A percentile compares a stretch with the other conserved stretches of the same genome.
These are phyloP conservation scores for Esteya vermicola DNA, from an alignment of 2,329 filamentous ascomycete species.

Conservation along the genomic window DNA sequence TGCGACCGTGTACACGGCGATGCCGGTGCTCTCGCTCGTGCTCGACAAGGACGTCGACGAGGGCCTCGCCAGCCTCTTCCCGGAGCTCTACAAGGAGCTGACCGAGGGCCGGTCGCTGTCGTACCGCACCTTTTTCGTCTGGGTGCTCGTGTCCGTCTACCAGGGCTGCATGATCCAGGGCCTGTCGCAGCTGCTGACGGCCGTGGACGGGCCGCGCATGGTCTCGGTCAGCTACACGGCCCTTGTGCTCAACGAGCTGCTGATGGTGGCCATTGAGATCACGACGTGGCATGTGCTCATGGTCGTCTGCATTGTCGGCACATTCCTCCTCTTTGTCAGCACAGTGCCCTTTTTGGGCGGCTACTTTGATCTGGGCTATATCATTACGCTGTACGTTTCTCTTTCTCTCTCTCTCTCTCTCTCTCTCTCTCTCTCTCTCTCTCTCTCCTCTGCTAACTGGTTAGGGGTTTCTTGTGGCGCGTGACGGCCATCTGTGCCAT, in stretches of 20 bases:
- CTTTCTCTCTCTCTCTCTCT: neutral
- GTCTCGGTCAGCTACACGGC: conserved; percentile 86
- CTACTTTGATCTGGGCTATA: conserved; percentile 79
- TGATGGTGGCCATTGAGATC: conserved; percentile 95
- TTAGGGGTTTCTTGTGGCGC: conserved; percentile 75
- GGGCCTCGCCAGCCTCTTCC: conserved; percentile 83
- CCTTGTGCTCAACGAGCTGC: conserved; percentile 81
- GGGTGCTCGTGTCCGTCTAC: conserved; percentile 90
- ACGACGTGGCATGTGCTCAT: conserved; percentile 95
- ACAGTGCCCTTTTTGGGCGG: conserved; percentile 72
- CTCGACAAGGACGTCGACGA: conserved; percentile 94
- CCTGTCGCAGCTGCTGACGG: conserved; percentile 76
- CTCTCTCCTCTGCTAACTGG: conserved; percentile 10
- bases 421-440: neutral
- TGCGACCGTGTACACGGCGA: conserved; percentile 88
- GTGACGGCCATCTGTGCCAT: conserved; percentile 67
- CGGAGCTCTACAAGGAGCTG: conserved; percentile 95
- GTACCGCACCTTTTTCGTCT: conserved; percentile 91
- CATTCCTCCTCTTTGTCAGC: conserved; percentile 64
- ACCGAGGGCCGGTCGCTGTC: conserved; percentile 74
- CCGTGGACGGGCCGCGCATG: conserved; percentile 60
- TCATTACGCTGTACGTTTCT: conserved; percentile 49
- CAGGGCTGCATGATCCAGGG: conserved; percentile 93
- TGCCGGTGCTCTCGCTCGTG: conserved; percentile 83
- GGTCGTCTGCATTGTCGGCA: conserved; percentile 73